phyloP scores from a whole-genome alignment of 805 yeast genomes.

The Ogataea corticis region DNA sequence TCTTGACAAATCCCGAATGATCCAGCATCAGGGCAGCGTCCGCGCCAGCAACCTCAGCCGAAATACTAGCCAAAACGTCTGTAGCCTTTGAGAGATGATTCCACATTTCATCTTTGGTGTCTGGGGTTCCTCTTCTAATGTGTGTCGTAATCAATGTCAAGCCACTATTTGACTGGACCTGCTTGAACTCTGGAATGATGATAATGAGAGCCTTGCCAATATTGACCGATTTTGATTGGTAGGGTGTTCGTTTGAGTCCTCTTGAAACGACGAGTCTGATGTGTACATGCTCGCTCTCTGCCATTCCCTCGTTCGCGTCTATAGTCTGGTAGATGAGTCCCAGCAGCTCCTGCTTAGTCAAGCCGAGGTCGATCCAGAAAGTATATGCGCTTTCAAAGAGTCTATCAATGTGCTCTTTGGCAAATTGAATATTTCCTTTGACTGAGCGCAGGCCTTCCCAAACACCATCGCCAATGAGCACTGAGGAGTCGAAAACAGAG shows the following conservation, averaged over 20 bases:
- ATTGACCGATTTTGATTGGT: slow-evolving; percentile 11
- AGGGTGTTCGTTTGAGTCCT: slow-evolving; percentile 13
- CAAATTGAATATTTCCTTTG: slow-evolving; percentile 10
- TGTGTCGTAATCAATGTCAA: slow-evolving; percentile 7
- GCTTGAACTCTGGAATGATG: slow-evolving; percentile 15
- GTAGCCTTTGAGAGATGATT: slow-evolving; percentile 17
- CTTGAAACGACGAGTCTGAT: slow-evolving; percentile 11
- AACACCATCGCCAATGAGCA: slow-evolving; percentile 15
- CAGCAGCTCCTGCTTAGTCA: slow-evolving; percentile 6
- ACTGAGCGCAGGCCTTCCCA: slow-evolving; percentile 14
- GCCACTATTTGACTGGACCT: slow-evolving; percentile 8
- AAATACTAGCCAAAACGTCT: slow-evolving; percentile 14
- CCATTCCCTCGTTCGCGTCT: slow-evolving; percentile 15
- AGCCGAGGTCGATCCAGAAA: slow-evolving; percentile 9
- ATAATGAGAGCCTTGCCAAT: slow-evolving; percentile 13
- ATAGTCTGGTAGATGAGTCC: slow-evolving; percentile 8
- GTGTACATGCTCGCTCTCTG: slow-evolving; percentile 11
- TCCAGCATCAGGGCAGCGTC: slow-evolving; percentile 17
- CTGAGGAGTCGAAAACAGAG: slow-evolving; percentile 15
- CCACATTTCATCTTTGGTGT: slow-evolving; percentile 17
- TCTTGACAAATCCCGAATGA: slow-evolving; percentile 13
- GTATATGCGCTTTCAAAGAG: slow-evolving; percentile 11
- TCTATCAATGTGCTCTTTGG: slow-evolving; percentile 11
- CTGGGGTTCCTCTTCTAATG: slow-evolving; percentile 12
- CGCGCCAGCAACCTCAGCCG: slow-evolving; percentile 12